Percentiles rank a stretch among this genome's conserved stretches.
Conservation (phyloP, 495 filamentous ascomycete species). For the Lasiosphaeris hirsuta region DNA sequence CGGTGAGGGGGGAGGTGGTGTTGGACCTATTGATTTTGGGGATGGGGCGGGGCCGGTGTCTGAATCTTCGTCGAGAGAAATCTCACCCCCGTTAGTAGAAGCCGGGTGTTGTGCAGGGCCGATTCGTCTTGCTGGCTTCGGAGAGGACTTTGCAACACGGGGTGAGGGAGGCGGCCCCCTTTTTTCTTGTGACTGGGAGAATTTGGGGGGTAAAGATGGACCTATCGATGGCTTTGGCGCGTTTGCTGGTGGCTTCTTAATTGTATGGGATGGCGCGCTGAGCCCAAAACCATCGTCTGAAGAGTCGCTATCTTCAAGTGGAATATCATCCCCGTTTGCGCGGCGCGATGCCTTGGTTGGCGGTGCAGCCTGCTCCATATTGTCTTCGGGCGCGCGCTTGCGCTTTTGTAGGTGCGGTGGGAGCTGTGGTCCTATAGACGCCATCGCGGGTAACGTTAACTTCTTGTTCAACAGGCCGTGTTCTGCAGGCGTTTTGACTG, state of each 20-base stretch:
- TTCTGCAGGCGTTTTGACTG: not conserved
- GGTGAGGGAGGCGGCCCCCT: conserved; percentile 4
- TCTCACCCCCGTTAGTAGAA: conserved; percentile 28
- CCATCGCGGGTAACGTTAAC: conserved; percentile 30
- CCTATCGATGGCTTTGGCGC: conserved; percentile 20
- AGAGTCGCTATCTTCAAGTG: conserved; percentile 28
- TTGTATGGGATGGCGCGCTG: conserved; percentile 16
- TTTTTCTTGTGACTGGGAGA: conserved; percentile 8
- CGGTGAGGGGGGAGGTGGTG: conserved; percentile 13
- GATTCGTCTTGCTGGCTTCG: conserved; percentile 22
- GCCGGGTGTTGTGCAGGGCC: conserved; percentile 34
- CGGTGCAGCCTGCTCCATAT: conserved; percentile 31
- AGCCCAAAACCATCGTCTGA: conserved; percentile 40
- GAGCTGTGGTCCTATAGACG: conserved; percentile 49
- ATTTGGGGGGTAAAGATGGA: conserved; percentile 20
- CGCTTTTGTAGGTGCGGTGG: conserved; percentile 52
- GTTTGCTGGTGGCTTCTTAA: not conserved
- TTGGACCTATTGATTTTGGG: conserved; percentile 14
- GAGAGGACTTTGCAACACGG: not conserved
- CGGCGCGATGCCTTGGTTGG: conserved; percentile 36
- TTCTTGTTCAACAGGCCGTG: not conserved
- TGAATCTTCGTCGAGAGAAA: conserved; percentile 25
- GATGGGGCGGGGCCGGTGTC: conserved; percentile 23
- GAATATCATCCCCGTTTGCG: conserved; percentile 37
- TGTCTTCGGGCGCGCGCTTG: conserved; percentile 47